phyloP scores from a whole-genome alignment of 495 filamentous ascomycete genomes.

The Neurospora sublineolata region DNA sequence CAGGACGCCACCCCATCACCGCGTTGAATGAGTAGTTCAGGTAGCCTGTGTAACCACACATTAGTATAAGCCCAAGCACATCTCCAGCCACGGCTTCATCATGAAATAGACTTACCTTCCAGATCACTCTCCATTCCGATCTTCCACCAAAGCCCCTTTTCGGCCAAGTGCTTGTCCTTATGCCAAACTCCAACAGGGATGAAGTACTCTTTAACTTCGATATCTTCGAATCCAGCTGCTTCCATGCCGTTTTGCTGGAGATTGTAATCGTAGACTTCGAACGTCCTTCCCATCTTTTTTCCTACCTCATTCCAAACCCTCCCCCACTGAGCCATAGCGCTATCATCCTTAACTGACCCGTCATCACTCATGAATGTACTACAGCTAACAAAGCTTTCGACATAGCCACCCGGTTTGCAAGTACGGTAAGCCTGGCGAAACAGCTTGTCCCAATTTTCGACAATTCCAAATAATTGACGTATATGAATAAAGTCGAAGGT shows the following conservation, averaged over 20 bases:
- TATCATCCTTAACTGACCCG: not conserved
- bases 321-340: not conserved
- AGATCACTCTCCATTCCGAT: slow-evolving; percentile 20
- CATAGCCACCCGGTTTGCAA: slow-evolving; percentile 8
- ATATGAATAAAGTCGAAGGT: slow-evolving; percentile 49
- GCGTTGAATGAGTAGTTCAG: not conserved
- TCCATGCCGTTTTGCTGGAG: slow-evolving; percentile 22
- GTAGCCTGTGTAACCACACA: not conserved
- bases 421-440: slow-evolving; percentile 19
- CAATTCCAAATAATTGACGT: slow-evolving; percentile 35
- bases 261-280: slow-evolving; percentile 11
- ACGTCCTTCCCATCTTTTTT: slow-evolving; percentile 1
- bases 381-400: slow-evolving; percentile 16
- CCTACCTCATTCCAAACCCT: not conserved
- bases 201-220: slow-evolving; percentile 12
- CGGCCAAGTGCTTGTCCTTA: slow-evolving; percentile 29
- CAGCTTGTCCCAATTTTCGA: slow-evolving; percentile 38
- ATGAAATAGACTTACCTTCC: slow-evolving; percentile 18
- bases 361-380: slow-evolving; percentile 4
- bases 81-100: not conserved
- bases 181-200: slow-evolving; percentile 8
- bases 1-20: slow-evolving; percentile 21
- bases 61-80: not conserved
- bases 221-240: slow-evolving; percentile 38
- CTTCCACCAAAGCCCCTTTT: slow-evolving; percentile 33